Conservation (phyloP, 495 filamentous ascomycete species). For the Podospora comata region DNA sequence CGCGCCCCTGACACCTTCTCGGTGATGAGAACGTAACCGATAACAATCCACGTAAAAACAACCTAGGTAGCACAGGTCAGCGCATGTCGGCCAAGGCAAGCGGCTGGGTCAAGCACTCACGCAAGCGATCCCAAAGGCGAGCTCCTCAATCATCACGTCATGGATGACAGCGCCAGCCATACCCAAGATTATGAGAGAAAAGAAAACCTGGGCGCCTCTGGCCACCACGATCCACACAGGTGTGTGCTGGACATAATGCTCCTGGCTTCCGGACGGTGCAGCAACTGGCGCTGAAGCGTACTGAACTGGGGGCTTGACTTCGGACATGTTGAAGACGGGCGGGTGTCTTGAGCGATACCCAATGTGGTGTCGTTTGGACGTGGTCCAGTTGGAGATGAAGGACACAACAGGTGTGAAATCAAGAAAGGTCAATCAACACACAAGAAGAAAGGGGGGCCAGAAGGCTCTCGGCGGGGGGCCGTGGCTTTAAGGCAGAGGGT, state of each 20-base stretch:
- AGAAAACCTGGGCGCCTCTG: slow-evolving; percentile 40
- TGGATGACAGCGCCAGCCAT: slow-evolving; percentile 45
- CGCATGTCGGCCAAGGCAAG: neutral
- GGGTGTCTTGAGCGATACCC: neutral
- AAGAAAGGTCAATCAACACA: neutral
- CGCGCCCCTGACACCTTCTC: slow-evolving; percentile 39
- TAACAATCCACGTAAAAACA: slow-evolving; percentile 46
- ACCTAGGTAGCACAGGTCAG: slow-evolving; percentile 24
- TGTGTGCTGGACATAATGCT: slow-evolving; percentile 29
- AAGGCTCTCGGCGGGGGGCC: neutral
- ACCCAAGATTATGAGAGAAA: slow-evolving; percentile 37
- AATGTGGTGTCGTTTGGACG: neutral
- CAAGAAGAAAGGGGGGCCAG: neutral
- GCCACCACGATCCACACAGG: slow-evolving; percentile 40
- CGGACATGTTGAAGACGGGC: neutral
- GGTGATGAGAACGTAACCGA: slow-evolving; percentile 38
- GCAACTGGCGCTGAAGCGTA: neutral
- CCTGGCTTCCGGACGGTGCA: neutral
- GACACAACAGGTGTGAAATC: neutral
- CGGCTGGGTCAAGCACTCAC: slow-evolving; percentile 30
- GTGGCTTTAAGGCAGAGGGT: neutral
- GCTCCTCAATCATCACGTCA: slow-evolving; percentile 37
- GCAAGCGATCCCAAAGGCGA: slow-evolving; percentile 35
- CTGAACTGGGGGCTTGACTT: neutral
- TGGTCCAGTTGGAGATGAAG: neutral